phyloP scores from a whole-genome alignment of 805 yeast species.

The Blastobotrys terrestris region DNA sequence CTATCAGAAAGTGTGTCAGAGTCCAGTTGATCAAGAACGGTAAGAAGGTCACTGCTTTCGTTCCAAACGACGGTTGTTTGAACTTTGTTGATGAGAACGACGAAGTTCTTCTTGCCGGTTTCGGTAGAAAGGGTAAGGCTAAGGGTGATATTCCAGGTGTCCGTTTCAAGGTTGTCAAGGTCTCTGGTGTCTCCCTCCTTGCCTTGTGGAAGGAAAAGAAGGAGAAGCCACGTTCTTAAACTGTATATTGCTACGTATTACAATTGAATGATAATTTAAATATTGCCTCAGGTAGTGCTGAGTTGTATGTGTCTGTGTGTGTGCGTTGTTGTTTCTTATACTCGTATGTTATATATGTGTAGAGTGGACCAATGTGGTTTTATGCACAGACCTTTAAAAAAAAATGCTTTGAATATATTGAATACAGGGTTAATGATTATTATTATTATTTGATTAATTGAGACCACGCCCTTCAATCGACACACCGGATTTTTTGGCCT shows the following conservation, averaged over 20 bases:
- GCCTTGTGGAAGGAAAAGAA: slow-evolving; percentile 99
- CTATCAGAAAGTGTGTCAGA: slow-evolving; percentile 99
- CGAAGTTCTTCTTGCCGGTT: slow-evolving; percentile 99
- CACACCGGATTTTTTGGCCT: slow-evolving; percentile 53
- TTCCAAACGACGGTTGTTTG: slow-evolving; percentile 99
- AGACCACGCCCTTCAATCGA: slow-evolving; percentile 58
- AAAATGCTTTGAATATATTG: too few relatives aligned
- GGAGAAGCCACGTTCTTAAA: slow-evolving; percentile 99
- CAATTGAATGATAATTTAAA: not conserved
- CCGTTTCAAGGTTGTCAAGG: slow-evolving; percentile 99
- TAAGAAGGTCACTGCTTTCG: slow-evolving; percentile 99
- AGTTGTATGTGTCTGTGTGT: not conserved
- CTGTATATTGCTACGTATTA: not conserved
- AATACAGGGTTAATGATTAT: too few relatives aligned
- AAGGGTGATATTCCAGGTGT: slow-evolving; percentile 99
- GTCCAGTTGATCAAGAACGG: slow-evolving; percentile 99
- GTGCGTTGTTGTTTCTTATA: too few relatives aligned
- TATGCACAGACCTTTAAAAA: too few relatives aligned
- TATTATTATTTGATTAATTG: slow-evolving; percentile 3
- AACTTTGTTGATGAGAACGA: slow-evolving; percentile 99
- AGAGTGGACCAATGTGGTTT: too few relatives aligned
- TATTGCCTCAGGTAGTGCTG: not conserved
- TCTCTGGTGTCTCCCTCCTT: slow-evolving; percentile 98
- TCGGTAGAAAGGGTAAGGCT: slow-evolving; percentile 99
- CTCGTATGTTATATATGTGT: too few relatives aligned